Base-by-base conservation (phyloP, 768 basidiomycete genomes). In the Dendrothele bispora region DNA sequence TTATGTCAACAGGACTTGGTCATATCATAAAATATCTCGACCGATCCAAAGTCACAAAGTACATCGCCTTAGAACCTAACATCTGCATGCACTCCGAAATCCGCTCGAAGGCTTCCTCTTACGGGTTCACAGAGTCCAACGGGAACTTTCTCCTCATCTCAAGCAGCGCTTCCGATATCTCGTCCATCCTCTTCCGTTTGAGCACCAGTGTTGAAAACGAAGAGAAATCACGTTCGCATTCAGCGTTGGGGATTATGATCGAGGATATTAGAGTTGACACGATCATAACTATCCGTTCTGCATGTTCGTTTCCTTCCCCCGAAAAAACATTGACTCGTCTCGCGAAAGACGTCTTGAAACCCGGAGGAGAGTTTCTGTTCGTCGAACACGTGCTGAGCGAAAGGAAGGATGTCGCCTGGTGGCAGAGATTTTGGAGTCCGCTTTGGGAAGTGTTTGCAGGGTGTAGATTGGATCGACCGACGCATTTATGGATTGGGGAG, bases 31-130 rank as follows among this genome's bases (percentile, higher is more conserved):
- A 68, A 25, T 89, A 90, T 54, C 74, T 91, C 20, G 75, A 86
- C 46, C 67, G 59, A 24, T 49, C 55, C 1, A 67, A 63, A 22
- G 82, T 88, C 15, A 74, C 78, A 2, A 79, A 71, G 58, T 89
- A 90, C 54, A 67, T 89, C 42, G 87, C 86, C 2, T 61, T 89
- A 4, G 88, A 89, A 55, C 88, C 88, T 8, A 89, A 88, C 54
- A 45, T 52, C 4, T 62, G 68, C 46, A 86, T 88, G 86, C 85
- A 88, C 57, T 46, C 66, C 4, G 59, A 70, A 15, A 77, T 90
- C 30, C 74, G 80, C 20, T 59, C 55, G 2, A 58, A 61, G 3
- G 86, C 85, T 3, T 59, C 64, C 24, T 59, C 63, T 2, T 74
- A 69, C 5, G 84, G 85, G 1, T 85, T 73, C 58, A 64, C 48